Conservation (phyloP, 805 yeast species). For the Kluyveromyces dobzhanskii region DNA sequence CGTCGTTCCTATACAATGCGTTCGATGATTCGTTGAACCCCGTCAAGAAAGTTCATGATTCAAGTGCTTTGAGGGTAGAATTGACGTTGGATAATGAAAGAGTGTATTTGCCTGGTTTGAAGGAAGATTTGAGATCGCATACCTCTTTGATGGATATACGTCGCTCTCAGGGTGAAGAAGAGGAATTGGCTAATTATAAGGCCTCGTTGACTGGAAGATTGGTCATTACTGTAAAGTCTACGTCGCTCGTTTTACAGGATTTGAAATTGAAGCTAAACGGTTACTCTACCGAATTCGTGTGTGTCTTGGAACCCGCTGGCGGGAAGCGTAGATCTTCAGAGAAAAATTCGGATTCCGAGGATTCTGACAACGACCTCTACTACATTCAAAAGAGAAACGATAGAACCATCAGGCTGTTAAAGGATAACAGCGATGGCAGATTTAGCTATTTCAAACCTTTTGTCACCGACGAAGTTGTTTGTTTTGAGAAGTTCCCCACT, state of each 20-base stretch:
- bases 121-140: slow-evolving; percentile 1
- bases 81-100: slow-evolving; percentile 4
- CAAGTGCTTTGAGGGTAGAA: slow-evolving; percentile 3
- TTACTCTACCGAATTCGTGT: slow-evolving; percentile 7
- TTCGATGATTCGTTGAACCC: slow-evolving; percentile 4
- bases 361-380: not conserved
- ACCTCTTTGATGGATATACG: not conserved
- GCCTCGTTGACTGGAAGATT: slow-evolving; percentile 6
- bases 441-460: slow-evolving; percentile 4
- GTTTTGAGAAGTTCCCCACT: not conserved
- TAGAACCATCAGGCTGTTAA: not conserved
- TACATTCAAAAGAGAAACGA: not conserved
- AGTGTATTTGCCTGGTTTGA: slow-evolving; percentile 5
- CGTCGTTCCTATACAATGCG: slow-evolving; percentile 6
- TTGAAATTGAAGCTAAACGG: slow-evolving; percentile 7
- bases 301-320: not conserved
- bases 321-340: too few relatives aligned
- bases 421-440: not conserved
- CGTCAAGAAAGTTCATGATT: slow-evolving; percentile 1
- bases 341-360: not conserved
- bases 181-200: not conserved
- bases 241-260: slow-evolving; percentile 1
- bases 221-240: slow-evolving; percentile 6
- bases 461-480: slow-evolving; percentile 3
- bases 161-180: not conserved